Evolutionary conservation across 1,139 yeast species (phyloP).

Genomic region (Yamadazyma dendronema): DNA sequence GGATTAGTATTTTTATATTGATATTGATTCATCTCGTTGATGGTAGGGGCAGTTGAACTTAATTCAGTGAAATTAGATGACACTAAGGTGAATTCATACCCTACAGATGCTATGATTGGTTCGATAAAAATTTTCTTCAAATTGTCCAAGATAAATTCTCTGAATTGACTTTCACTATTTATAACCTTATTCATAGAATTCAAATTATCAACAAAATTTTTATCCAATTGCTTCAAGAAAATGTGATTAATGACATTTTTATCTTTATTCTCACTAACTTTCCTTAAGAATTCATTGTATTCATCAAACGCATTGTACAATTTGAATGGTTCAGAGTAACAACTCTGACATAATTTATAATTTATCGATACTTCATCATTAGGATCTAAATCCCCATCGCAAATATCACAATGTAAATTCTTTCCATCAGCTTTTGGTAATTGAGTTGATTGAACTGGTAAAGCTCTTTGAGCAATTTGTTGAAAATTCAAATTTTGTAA

Average conservation of each 20-base stretch:
- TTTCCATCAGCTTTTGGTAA: slow-evolving; percentile 10
- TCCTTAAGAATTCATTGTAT: slow-evolving; percentile 34
- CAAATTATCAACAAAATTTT: slow-evolving; percentile 30
- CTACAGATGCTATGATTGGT: slow-evolving; percentile 38
- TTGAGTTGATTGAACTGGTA: slow-evolving; percentile 17
- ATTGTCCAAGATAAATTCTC: slow-evolving; percentile 35
- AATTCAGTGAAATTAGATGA: slow-evolving; percentile 31
- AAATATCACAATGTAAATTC: slow-evolving; percentile 25
- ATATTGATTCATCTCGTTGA: slow-evolving; percentile 13
- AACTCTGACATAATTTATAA: slow-evolving; percentile 27
- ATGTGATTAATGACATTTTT: slow-evolving; percentile 30
- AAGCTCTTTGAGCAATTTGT: slow-evolving; percentile 18
- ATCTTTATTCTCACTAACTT: slow-evolving; percentile 21
- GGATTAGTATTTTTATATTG: slow-evolving; percentile 25
- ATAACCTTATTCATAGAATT: slow-evolving; percentile 21
- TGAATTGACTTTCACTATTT: slow-evolving; percentile 34
- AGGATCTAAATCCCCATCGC: slow-evolving; percentile 21
- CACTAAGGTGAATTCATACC: slow-evolving; percentile 31
- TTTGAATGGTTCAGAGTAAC: slow-evolving; percentile 34
- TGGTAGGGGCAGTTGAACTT: slow-evolving; percentile 10
- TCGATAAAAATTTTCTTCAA: slow-evolving; percentile 39
- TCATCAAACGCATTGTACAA: slow-evolving; percentile 35
- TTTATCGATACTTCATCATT: slow-evolving; percentile 23
- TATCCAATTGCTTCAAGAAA: slow-evolving; percentile 37
- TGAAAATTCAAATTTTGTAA: slow-evolving; percentile 16